Evolutionary conservation across 2,329 filamentous ascomycete genomes (phyloP), one percentile per base, ranked within the genome.

Genomic region (Aspergillus puulaauensis): DNA sequence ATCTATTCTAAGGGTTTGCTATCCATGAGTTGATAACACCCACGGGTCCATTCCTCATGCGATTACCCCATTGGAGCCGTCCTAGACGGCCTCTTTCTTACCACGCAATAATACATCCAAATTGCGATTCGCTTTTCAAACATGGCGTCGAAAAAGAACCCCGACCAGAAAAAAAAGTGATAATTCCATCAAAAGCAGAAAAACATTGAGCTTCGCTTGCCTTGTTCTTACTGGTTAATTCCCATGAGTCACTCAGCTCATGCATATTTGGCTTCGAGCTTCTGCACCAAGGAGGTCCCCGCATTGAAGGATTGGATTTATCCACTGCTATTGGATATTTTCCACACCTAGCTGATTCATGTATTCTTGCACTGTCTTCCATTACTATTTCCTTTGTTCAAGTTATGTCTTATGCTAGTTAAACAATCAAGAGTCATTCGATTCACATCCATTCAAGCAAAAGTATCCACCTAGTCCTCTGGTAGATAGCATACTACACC

Each of bases 241-340:
- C 48, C 31, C 44, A 50, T 52, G 46, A 50, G 35, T 58, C 50
- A 54, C 50, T 56, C 27, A 35, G 46, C 50, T 56, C 39, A 17
- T 56, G 54, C 41, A 45, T 52, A 19, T 31, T 31, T 31, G 27
- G 27, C 27, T 31, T 31, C 27, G 27, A 31, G 15, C 31, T 12
- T 41, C 6, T 19, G 31, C 23, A 12, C 37, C n/a, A 48, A 27
- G 37, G 21, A 47, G 39, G n/a, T 44, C 50, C 41, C 52, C 52
- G 52, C 52, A 47, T 46, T n/a, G 43, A 54, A 47, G 19, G 52
- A 54, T 46, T 46, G 27, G 31, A 46, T 37, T 54, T 15, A 7
- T 6, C 21, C 17, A 21, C 27, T 11, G 12, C 43, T 54, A 54
- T 54, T 54, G 41, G 52, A 54, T 48, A 37, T 12, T 6, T n/a